Evolutionary conservation across 179 eudicot species (phyloP).

Genomic region (Camellia oleifera): DNA sequence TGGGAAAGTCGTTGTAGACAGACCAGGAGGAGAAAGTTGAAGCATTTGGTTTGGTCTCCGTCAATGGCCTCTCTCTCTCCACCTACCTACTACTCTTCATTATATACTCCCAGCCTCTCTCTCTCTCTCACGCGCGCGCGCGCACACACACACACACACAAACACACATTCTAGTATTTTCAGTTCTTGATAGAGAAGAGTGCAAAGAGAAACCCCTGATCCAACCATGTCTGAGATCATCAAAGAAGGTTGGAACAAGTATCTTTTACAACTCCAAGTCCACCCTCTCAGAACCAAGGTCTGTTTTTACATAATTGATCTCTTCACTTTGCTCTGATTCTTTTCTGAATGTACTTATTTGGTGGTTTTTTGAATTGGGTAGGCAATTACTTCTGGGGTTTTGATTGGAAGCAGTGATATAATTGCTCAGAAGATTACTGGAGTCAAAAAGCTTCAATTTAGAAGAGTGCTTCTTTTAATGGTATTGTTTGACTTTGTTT

Average conservation of each 20-base stretch:
- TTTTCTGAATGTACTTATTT: background rate
- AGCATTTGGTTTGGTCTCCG: no score
- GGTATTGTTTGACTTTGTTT: slow-evolving; percentile 28
- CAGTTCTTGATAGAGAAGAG: slow-evolving; percentile 6
- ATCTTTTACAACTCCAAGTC: slow-evolving; percentile 41
- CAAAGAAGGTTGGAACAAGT: slow-evolving; percentile 47
- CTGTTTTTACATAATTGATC: background rate
- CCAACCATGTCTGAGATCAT: slow-evolving; percentile 51
- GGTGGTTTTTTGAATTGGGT: background rate
- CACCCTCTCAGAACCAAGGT: slow-evolving; percentile 70
- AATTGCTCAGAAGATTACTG: slow-evolving; percentile 61
- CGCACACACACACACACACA: no score
- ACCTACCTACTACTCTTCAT: no score
- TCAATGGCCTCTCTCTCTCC: no score
- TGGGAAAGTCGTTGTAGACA: no score
- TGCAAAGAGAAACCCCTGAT: background rate
- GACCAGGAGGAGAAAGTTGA: no score
- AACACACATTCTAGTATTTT: background rate
- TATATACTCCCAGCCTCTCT: no score
- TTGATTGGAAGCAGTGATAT: slow-evolving; percentile 54
- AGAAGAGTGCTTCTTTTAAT: slow-evolving; percentile 46
- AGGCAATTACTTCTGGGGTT: slow-evolving; percentile 62
- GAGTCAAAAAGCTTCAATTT: slow-evolving; percentile 48
- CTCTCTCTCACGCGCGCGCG: no score
- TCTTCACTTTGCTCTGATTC: slow-evolving; percentile 16